phyloP scores from a whole-genome alignment of 2,329 filamentous ascomycete species.

The Ceratocystis ficicola region DNA sequence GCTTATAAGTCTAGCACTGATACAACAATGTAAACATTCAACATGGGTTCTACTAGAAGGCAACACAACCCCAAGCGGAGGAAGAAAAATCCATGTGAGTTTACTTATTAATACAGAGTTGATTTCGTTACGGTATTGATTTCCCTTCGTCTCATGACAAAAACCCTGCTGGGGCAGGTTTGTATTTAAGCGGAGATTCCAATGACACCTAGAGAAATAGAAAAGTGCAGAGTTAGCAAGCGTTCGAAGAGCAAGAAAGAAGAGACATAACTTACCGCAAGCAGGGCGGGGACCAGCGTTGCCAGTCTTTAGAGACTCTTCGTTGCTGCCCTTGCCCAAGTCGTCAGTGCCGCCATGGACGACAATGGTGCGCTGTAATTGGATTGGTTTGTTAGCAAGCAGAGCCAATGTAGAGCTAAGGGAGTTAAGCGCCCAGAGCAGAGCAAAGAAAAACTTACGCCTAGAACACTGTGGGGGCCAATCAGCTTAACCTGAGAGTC shows the following conservation, averaged over 20 bases:
- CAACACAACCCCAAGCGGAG: background rate
- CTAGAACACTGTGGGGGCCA: constrained; percentile 85
- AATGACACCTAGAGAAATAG: constrained; percentile 54
- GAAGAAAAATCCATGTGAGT: background rate
- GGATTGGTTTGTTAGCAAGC: constrained; percentile 19
- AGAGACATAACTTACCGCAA: constrained; percentile 54
- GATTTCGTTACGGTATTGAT: background rate
- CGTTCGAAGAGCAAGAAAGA: background rate
- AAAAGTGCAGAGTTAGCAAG: constrained; percentile 1
- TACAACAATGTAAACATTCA: no score
- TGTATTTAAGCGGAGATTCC: constrained; percentile 61
- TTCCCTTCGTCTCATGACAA: background rate
- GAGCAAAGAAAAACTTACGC: constrained; percentile 44
- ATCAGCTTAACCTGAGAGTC: constrained; percentile 92
- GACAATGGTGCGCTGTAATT: constrained; percentile 72
- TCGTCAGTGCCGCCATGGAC: constrained; percentile 93
- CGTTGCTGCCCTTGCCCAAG: constrained; percentile 79
- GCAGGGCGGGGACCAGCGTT: constrained; percentile 89
- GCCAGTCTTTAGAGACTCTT: constrained; percentile 96
- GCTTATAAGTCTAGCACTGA: no score
- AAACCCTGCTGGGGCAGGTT: background rate
- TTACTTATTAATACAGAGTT: constrained; percentile 8
- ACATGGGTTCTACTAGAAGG: background rate
- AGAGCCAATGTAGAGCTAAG: background rate
- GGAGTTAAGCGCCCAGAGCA: background rate